A percentile compares a stretch with the other conserved stretches of the same genome.
Evolutionary conservation across 306 rosid species (phyloP).

Genomic region (Quercus parvula): DNA sequence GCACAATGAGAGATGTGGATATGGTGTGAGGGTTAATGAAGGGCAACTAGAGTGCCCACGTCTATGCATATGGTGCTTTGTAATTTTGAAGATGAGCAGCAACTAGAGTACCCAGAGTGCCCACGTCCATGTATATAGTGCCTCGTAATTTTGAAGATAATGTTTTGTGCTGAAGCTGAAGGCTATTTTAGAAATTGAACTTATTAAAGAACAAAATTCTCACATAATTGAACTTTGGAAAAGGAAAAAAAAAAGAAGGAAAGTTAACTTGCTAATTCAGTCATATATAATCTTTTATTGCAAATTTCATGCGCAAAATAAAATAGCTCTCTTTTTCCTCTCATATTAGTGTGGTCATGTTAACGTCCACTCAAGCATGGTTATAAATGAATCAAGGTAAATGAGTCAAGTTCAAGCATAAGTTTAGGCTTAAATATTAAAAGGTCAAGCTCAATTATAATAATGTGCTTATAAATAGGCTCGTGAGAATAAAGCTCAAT

Average conservation of each 20-base stretch:
- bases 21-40: slow-evolving; percentile 37
- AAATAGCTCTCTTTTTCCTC: too few species aligned
- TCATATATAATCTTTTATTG: not conserved
- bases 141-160: slow-evolving; percentile 37
- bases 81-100: slow-evolving; percentile 45
- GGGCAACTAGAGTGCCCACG: slow-evolving; percentile 80
- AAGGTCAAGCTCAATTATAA: too few species aligned
- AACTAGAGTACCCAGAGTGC: slow-evolving; percentile 25
- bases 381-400: too few species aligned
- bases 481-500: too few species aligned
- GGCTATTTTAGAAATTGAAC: not conserved
- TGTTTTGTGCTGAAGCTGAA: slow-evolving; percentile 17
- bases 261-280: not conserved
- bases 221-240: not conserved
- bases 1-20: slow-evolving; percentile 52
- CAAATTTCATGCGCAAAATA: too few species aligned
- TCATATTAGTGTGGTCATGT: too few species aligned
- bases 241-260: not conserved
- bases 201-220: not conserved
- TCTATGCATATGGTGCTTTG: slow-evolving; percentile 19
- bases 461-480: too few species aligned
- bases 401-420: too few species aligned
- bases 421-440: too few species aligned
- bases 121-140: slow-evolving; percentile 56
- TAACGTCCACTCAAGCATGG: too few species aligned